Percentiles rank a stretch among this genome's conserved stretches.
Conservation (phyloP, 371 early-diverging fungal genomes). For the Mucor irregularis region DNA sequence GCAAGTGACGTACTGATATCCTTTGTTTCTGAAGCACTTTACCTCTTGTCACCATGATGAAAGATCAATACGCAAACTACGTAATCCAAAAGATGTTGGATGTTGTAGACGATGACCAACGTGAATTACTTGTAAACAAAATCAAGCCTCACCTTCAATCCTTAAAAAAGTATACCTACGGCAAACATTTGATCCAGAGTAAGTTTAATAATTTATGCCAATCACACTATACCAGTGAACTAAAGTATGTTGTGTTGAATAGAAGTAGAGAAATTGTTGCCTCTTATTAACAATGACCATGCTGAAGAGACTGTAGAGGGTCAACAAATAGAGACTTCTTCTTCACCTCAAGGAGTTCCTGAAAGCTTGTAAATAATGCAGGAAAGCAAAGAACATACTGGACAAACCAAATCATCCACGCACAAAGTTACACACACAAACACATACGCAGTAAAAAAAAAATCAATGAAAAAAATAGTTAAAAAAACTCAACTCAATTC, state of each 20-base stretch:
- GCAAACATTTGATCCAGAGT: constrained; percentile 91
- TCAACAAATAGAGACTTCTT: too few relatives aligned
- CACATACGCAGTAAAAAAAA: neutral
- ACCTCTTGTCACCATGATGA: constrained; percentile 94
- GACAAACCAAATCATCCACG: neutral
- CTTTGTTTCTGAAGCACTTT: constrained; percentile 56
- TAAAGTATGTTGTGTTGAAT: neutral
- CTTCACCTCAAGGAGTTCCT: too few relatives aligned
- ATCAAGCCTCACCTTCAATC: constrained; percentile 91
- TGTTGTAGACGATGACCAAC: constrained; percentile 88
- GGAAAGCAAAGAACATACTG: too few relatives aligned
- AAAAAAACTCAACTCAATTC: neutral
- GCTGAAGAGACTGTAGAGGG: constrained; percentile 7
- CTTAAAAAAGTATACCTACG: constrained; percentile 95
- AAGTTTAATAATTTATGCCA: constrained; percentile 13
- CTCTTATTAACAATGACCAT: constrained; percentile 26
- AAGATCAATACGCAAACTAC: constrained; percentile 99
- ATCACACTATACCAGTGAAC: neutral
- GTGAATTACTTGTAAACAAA: constrained; percentile 80
- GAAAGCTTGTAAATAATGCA: too few relatives aligned
- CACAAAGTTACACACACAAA: neutral
- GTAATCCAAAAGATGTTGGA: constrained; percentile 99
- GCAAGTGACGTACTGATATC: neutral
- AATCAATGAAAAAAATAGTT: neutral
- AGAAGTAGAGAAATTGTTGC: constrained; percentile 51